Percentiles rank a stretch among this genome's conserved stretches.
Conservation (phyloP, 108 stramenopile species). For the Pinguiococcus pyrenoidosus region DNA sequence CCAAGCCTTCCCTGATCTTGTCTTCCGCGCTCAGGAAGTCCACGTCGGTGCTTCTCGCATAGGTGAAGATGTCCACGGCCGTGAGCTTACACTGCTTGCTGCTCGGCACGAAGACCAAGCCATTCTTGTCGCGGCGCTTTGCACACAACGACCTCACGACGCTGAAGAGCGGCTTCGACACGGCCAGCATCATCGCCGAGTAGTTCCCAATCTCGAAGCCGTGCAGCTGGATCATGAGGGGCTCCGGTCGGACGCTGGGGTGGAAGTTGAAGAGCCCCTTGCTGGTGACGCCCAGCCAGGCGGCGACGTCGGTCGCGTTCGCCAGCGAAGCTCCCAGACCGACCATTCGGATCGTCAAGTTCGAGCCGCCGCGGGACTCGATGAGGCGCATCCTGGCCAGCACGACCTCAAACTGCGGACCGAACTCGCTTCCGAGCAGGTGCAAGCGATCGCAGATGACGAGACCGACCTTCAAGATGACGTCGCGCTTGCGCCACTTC, state of each 20-base stretch:
- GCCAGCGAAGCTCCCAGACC: slow-evolving; percentile 81
- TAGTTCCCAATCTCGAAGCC: slow-evolving; percentile 83
- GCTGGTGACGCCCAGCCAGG: slow-evolving; percentile 84
- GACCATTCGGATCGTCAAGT: slow-evolving; percentile 57
- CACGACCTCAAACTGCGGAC: slow-evolving; percentile 78
- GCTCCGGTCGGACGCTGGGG: slow-evolving; percentile 73
- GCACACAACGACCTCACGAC: no score
- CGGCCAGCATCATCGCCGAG: slow-evolving; percentile 72
- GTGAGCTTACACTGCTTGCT: slow-evolving; percentile 89
- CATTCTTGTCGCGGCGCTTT: slow-evolving; percentile 45
- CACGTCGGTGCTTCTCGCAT: slow-evolving; percentile 28
- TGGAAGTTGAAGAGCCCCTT: slow-evolving; percentile 85
- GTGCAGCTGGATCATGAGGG: slow-evolving; percentile 35
- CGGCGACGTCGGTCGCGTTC: slow-evolving; percentile 91
- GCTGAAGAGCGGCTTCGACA: slow-evolving; percentile 90
- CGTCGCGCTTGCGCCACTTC: slow-evolving; percentile 87
- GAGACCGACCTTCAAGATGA: slow-evolving; percentile 69
- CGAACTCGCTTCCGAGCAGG: slow-evolving; percentile 64
- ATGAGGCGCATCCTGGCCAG: slow-evolving; percentile 92
- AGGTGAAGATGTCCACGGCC: slow-evolving; percentile 92
- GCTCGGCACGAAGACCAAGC: slow-evolving; percentile 82
- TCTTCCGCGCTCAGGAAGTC: neutral
- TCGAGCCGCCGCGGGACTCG: slow-evolving; percentile 36
- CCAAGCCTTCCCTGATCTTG: slow-evolving; percentile 14
- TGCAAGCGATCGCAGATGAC: slow-evolving; percentile 92